Base-by-base conservation (phyloP, 1,284 basidiomycete genomes). In the Erythrobasidium hasegawianum region DNA sequence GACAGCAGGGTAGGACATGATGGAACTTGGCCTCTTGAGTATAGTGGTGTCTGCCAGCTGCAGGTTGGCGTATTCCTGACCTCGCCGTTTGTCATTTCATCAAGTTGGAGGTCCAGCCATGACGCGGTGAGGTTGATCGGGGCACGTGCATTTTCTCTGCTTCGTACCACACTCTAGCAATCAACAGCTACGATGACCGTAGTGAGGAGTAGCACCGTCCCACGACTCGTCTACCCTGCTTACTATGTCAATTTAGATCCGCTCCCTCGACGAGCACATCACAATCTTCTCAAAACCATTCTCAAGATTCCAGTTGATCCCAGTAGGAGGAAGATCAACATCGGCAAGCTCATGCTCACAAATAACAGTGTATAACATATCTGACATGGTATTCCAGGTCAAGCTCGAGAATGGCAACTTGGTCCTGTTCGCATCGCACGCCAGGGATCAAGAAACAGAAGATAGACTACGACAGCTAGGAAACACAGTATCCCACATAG, bases 381-480 rank as follows among this genome's bases (percentile, higher is more conserved):
- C 33, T 33, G 11, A 33, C 5, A 11, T 11, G 11, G 4, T 33
- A 18, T 8, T 47, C 43, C 43, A 47, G 43, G 43, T 47, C 75
- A 86, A 83, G 77, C 79, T 96, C 64, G 79, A 78, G 54, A 81
- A 83, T 61, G 85, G 86, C 18, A 85, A 84, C 2, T 84, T 96
- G 24, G 94, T 90, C 85, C 81, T 96, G 0, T 81, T 95, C 33
- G 91, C 90, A 0, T 93, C 89, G 1, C 90, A 90, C 2, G 88
- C 89, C 0, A 79, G 91, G 59, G 85, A 86, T 54, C 78, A 82
- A 4, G 86, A 86, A 40, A 94, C 89, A 1, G 87, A 86, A 75
- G 73, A 80, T 1, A 88, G 85, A 68, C 76, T 95, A 27, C 82
- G 86, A 58, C 81, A 85, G 57, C 79, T 96, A 4, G 90, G 91